Base-by-base conservation (phyloP, 225 moss, liverwort and hornwort species). In the Ulota crispa region DNA sequence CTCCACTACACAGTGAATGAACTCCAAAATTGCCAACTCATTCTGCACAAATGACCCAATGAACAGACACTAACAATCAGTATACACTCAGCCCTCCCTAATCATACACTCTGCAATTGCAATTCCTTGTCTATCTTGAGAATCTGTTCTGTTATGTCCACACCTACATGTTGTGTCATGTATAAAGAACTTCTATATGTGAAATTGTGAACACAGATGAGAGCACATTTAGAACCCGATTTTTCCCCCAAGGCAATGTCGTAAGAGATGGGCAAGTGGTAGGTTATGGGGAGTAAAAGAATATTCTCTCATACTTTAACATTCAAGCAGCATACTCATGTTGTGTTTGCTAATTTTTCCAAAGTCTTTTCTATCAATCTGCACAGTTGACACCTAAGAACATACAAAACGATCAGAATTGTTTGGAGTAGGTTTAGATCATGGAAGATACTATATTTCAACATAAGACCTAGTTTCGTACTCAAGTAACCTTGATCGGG, bases 1-100 rank as follows among this genome's bases (percentile, higher is more conserved):
- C 83, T 98, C 98, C 84, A 98, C 98, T 71, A 98, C 90, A 77
- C 98, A 95, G 77, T 98, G 98, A 77, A 95, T 95, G 74, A 98
- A 98, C 86, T 98, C 98, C 91, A 98, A 84, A 65, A 95, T 95
- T 75, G 94, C 94, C 84, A 98, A 82, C 82, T 98, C 98, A 65
- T 98, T 98, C 98, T 98, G 91, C 85, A 88, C 36, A 78, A 68
- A 61, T 16, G 18, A 61, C 9, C 43, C 85, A 12, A 55, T 82
- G 19, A 50, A 30, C 41, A 75, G 41, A 71, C 52, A 54, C 60
- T 32, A 27, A 42, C 27, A 36, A 52, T 74, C 61, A 74, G 34
- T 64, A 18, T 7, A 26, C 47, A 20, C 5, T 72, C 60, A 60
- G 32, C 34, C 7, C 62, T 50, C 19, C 71, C 41, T 39, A 21